These are phyloP conservation scores for Chalciporus sphaerocephalus DNA, from an alignment of 768 basidiomycete genomes.

Conservation along the genomic window DNA sequence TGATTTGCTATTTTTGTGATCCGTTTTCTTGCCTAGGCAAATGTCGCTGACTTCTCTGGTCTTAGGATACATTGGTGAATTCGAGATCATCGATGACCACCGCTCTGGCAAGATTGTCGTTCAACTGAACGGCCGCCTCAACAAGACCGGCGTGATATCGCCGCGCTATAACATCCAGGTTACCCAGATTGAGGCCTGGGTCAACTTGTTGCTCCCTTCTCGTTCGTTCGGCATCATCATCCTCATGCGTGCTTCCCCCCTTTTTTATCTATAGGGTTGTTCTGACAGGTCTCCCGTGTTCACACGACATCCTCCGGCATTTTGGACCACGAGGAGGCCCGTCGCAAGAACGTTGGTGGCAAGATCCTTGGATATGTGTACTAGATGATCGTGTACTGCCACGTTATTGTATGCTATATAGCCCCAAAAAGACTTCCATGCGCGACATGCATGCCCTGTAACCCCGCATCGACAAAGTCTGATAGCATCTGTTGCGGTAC, in stretches of 20 bases:
- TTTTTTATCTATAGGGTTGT: not conserved
- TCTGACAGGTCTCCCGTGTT: not conserved
- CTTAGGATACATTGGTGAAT: conserved; percentile 95
- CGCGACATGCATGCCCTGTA: not conserved
- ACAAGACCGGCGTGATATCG: conserved; percentile 99
- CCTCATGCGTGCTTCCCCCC: conserved; percentile 54
- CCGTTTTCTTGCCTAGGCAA: not conserved
- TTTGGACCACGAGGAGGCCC: conserved; percentile 97
- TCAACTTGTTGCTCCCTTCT: conserved; percentile 92
- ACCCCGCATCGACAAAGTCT: not conserved
- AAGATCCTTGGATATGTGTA: conserved; percentile 93
- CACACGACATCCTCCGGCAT: conserved; percentile 98
- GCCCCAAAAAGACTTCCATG: conserved; percentile 12
- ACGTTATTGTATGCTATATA: conserved; percentile 23
- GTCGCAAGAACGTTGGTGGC: conserved; percentile 96
- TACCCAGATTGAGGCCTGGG: conserved; percentile 90
- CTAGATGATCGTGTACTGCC: conserved; percentile 38
- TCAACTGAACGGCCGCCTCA: conserved; percentile 96
- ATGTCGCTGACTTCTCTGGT: not conserved
- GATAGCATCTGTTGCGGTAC: not conserved
- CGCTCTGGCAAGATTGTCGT: conserved; percentile 97
- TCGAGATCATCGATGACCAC: conserved; percentile 98
- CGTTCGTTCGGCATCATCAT: conserved; percentile 97
- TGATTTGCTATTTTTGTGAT: conserved; percentile 2
- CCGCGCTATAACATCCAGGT: conserved; percentile 97